Base-by-base conservation (phyloP, 2,329 filamentous ascomycete species). In the Uncinocarpus reesii region DNA sequence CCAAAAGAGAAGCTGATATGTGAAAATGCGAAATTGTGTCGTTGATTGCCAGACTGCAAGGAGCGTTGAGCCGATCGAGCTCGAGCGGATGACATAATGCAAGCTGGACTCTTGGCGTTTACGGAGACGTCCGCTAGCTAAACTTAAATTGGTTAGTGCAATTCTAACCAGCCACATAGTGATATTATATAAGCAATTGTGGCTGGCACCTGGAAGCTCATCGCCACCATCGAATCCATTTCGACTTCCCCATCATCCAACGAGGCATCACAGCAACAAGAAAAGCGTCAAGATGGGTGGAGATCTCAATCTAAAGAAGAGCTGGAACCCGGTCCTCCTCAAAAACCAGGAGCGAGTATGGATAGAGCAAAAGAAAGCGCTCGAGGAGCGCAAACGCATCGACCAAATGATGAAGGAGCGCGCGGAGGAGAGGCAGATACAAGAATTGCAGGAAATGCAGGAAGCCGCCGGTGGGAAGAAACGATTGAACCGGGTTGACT, bases 301-400 rank as follows among this genome's bases (percentile, higher is more conserved):
- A 63, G 89, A 96, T 76, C 79, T 98, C 62, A 95, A 96, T 63
- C 71, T 94, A 59, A 95, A 95, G 71, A 87, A 88, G 70, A 85
- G 86, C 74, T 98, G 90, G 81, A 90, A 98, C 70, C 90, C 92
- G 52, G 80, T 82, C 58, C 77, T 95, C 56, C 80, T 88, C 70
- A 85, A 83, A 71, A 98, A 98, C 67, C 92, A 94, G 73, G 80
- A 80, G 66, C 80, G 79, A 64, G 89, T 95, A 57, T 95, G 86
- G 80, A 81, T 90, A 53, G 86, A 93, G 66, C 89, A 96, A 63
- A 83, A 92, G 65, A 86, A 87, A 56, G 92, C 90, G 2, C 79
- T 98, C 10, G 86, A 92, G 46, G 92, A 98, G 74, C 84, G 92
- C 67, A 96, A 96, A 65, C 83, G 84, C 57, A 93, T 88, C 53